phyloP scores from a whole-genome alignment of 495 filamentous ascomycete species.

The Venustampulla echinocandica region DNA sequence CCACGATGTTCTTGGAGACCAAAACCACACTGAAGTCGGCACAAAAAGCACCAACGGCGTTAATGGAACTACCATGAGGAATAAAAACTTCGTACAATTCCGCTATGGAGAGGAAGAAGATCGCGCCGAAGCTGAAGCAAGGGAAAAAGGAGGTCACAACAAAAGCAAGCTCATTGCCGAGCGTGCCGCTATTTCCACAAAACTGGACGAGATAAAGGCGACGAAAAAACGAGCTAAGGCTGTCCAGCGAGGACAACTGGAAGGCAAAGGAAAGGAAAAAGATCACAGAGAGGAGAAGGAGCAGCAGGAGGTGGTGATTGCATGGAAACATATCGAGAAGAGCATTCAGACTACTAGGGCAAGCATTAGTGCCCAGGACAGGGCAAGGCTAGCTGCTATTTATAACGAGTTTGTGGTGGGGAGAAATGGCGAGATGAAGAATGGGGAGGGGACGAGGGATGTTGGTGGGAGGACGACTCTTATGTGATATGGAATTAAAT shows the following conservation, averaged over 20 bases:
- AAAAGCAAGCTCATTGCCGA: slow-evolving; percentile 50
- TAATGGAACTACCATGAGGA: slow-evolving; percentile 23
- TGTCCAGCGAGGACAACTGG: background rate
- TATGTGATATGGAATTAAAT: slow-evolving; percentile 14
- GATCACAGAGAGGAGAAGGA: slow-evolving; percentile 25
- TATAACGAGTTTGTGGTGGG: slow-evolving; percentile 89
- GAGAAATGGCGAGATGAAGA: slow-evolving; percentile 88
- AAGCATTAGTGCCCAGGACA: slow-evolving; percentile 73
- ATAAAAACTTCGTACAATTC: slow-evolving; percentile 68
- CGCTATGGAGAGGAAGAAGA: slow-evolving; percentile 59
- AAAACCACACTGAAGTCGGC: slow-evolving; percentile 26
- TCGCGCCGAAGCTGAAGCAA: slow-evolving; percentile 31
- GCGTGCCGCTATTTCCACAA: slow-evolving; percentile 60
- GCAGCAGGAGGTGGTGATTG: slow-evolving; percentile 67
- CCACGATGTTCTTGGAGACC: slow-evolving; percentile 76
- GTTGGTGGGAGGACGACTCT: slow-evolving; percentile 87
- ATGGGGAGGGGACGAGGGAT: slow-evolving; percentile 81
- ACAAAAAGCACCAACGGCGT: slow-evolving; percentile 31
- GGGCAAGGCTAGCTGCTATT: slow-evolving; percentile 62
- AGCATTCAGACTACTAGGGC: slow-evolving; percentile 68
- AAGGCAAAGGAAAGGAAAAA: slow-evolving; percentile 2
- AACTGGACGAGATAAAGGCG: slow-evolving; percentile 64
- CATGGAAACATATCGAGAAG: slow-evolving; percentile 76
- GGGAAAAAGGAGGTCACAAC: slow-evolving; percentile 27
- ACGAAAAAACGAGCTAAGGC: slow-evolving; percentile 48